These are phyloP conservation scores for Cladophialophora exuberans DNA, from an alignment of 2,329 filamentous ascomycete species.

Conservation along the genomic window DNA sequence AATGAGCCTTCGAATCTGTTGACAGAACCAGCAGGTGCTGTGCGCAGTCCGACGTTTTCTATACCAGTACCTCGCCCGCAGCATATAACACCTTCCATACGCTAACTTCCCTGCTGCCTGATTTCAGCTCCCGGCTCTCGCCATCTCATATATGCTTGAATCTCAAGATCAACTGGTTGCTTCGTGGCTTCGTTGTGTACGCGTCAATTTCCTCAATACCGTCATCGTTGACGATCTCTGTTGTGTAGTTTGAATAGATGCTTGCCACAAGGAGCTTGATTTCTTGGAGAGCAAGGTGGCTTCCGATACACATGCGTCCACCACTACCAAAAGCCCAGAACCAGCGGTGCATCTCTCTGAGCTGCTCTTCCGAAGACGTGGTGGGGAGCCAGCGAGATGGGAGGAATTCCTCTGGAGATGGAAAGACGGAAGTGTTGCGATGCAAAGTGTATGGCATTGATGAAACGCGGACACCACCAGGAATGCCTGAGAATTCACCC, in stretches of 20 bases:
- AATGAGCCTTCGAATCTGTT: too few species aligned
- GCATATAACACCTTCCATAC: too few species aligned
- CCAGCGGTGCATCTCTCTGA: conserved; percentile 52
- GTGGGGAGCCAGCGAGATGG: conserved; percentile 55
- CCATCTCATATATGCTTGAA: conserved; percentile 47
- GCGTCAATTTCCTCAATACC: conserved; percentile 68
- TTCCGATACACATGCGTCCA: conserved; percentile 54
- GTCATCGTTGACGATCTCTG: conserved; percentile 62
- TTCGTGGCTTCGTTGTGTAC: conserved; percentile 63
- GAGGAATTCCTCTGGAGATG: conserved; percentile 51
- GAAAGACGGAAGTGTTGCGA: conserved; percentile 53
- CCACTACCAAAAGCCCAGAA: conserved; percentile 57
- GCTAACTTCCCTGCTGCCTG: too few species aligned
- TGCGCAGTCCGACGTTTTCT: too few species aligned
- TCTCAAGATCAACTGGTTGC: conserved; percentile 62
- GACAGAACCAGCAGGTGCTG: too few species aligned
- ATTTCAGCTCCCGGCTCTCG: too few species aligned
- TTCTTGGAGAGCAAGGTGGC: conserved; percentile 58
- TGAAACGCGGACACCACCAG: conserved; percentile 48
- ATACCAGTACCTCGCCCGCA: too few species aligned
- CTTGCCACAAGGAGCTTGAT: conserved; percentile 73
- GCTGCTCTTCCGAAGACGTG: conserved; percentile 37
- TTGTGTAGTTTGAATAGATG: conserved; percentile 70
- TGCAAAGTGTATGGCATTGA: conserved; percentile 58
- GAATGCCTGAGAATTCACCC: conserved; percentile 46